Conservation (phyloP, 805 yeast species). For the Saccharomycopsis fodiens region DNA sequence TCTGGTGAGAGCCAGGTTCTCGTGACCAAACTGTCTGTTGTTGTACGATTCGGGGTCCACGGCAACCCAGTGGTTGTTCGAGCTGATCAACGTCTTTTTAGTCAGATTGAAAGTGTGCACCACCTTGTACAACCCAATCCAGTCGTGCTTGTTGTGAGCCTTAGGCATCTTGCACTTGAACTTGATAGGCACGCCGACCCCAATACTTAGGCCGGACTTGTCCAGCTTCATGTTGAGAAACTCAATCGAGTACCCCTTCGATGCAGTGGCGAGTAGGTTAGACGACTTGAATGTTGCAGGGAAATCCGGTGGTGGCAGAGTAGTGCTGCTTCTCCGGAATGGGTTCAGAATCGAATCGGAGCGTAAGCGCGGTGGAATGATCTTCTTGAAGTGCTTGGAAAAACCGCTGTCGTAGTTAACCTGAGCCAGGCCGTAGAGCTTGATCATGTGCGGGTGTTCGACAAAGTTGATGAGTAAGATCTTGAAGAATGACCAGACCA, state of each 20-base stretch:
- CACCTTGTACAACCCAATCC: slow-evolving; percentile 72
- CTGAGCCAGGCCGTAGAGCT: slow-evolving; percentile 60
- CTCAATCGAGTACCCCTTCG: slow-evolving; percentile 26
- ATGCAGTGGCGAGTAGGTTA: neutral
- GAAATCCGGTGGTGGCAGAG: slow-evolving; percentile 2
- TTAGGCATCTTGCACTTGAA: slow-evolving; percentile 50
- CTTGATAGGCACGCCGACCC: slow-evolving; percentile 46
- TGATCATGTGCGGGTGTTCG: slow-evolving; percentile 72
- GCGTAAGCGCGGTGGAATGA: slow-evolving; percentile 15
- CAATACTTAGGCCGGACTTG: slow-evolving; percentile 22
- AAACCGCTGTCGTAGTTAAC: slow-evolving; percentile 27
- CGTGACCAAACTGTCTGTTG: slow-evolving; percentile 20
- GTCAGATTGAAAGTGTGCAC: slow-evolving; percentile 50
- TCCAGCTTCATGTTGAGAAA: slow-evolving; percentile 22
- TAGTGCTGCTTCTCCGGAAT: neutral
- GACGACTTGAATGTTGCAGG: neutral
- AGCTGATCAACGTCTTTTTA: slow-evolving; percentile 49
- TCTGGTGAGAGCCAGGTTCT: slow-evolving; percentile 2
- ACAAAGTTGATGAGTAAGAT: slow-evolving; percentile 63
- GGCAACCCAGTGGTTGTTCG: slow-evolving; percentile 61
- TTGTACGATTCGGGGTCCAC: slow-evolving; percentile 31
- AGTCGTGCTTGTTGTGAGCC: slow-evolving; percentile 40
- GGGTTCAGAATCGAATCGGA: neutral
- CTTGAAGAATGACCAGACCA: slow-evolving; percentile 60
- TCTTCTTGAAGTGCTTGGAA: slow-evolving; percentile 20